Evolutionary conservation across 177 flowering plant species (phyloP).

Genomic region (Tripterygium wilfordii): DNA sequence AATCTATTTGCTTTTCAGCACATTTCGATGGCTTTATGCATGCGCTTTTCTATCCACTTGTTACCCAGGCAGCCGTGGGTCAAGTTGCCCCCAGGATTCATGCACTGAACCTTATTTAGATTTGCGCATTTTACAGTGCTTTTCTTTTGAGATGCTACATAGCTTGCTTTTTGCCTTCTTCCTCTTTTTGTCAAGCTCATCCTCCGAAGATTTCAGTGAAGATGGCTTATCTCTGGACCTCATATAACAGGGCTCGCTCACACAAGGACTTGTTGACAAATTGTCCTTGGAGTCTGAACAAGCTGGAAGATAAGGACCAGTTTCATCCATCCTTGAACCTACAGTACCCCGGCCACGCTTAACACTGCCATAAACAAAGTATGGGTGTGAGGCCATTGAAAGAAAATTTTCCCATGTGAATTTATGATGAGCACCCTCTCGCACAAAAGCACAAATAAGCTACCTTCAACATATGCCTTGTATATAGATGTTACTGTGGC

Average conservation of each 20-base stretch:
- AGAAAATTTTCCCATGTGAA: too few relatives aligned
- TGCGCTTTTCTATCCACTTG: too few relatives aligned
- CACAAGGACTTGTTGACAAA: constrained; percentile 14
- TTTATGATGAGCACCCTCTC: too few relatives aligned
- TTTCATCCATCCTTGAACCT: constrained; percentile 91
- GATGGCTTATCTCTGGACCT: constrained; percentile 72
- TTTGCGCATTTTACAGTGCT: constrained; percentile 33
- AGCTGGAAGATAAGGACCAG: constrained; percentile 75
- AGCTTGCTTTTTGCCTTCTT: constrained; percentile 32
- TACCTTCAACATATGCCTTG: too few relatives aligned
- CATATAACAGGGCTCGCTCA: constrained; percentile 21
- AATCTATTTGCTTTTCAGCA: too few relatives aligned
- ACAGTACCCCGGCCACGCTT: constrained; percentile 58
- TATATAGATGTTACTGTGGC: too few relatives aligned
- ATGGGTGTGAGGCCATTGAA: constrained; percentile 2
- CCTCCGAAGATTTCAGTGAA: constrained; percentile 23
- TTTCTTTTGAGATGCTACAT: constrained; percentile 24
- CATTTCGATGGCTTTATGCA: too few relatives aligned
- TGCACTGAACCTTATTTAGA: too few relatives aligned
- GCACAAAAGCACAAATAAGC: too few relatives aligned
- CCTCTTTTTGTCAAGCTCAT: constrained; percentile 18
- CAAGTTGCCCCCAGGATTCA: too few relatives aligned
- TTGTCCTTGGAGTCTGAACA: constrained; percentile 21
- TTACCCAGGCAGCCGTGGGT: too few relatives aligned
- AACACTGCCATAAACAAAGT: constrained; percentile 35